Evolutionary conservation across 1,284 basidiomycete species (phyloP).

Genomic region (Microbotryomycetes sp.): DNA sequence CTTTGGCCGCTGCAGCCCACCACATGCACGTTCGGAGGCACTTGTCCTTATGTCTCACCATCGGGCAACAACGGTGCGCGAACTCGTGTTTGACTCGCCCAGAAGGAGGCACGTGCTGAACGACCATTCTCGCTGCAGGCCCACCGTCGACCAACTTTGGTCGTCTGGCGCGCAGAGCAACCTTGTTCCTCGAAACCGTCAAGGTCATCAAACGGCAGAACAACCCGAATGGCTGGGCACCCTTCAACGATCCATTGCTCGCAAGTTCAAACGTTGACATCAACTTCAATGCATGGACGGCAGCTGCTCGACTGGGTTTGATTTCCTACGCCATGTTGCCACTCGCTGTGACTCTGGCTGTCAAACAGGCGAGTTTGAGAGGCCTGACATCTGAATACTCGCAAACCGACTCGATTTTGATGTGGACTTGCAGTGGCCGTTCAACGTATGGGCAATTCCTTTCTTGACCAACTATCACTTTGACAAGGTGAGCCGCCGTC

Average conservation of each 20-base stretch:
- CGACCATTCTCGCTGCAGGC: not conserved
- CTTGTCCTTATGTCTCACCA: conserved; percentile 23
- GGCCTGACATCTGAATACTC: not conserved
- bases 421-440: conserved; percentile 53
- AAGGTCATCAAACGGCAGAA: not conserved
- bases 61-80: not conserved
- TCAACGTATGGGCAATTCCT: conserved; percentile 68
- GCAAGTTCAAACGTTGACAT: conserved; percentile 55
- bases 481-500: conserved; percentile 67
- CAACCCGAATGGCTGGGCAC: conserved; percentile 22
- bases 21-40: conserved; percentile 36
- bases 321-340: conserved; percentile 74
- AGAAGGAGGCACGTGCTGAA: not conserved
- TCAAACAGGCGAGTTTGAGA: conserved; percentile 50
- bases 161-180: not conserved
- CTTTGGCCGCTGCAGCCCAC: conserved; percentile 15
- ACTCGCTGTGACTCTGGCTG: conserved; percentile 65
- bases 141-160: not conserved
- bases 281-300: conserved; percentile 68
- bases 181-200: not conserved
- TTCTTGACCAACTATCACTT: conserved; percentile 63
- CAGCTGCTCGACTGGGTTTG: conserved; percentile 63
- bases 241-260: conserved; percentile 35
- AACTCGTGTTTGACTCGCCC: not conserved
- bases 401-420: not conserved